phyloP scores from a whole-genome alignment of 495 filamentous ascomycete genomes.

The Aspergillus egyptiacus region DNA sequence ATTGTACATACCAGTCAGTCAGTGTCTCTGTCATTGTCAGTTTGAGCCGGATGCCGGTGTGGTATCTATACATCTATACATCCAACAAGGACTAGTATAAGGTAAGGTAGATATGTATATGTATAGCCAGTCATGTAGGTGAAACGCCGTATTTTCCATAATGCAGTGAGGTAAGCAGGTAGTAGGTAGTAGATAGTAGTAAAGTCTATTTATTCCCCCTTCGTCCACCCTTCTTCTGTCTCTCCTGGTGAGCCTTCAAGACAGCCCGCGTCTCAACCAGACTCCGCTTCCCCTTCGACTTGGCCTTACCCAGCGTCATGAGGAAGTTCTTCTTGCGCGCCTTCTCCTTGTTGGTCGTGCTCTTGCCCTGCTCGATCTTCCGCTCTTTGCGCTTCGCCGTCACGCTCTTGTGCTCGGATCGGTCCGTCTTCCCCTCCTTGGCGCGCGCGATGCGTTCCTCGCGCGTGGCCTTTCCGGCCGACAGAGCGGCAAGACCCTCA shows the following conservation, averaged over 20 bases:
- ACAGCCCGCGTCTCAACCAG: conserved; percentile 72
- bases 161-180: no score
- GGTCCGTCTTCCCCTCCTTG: conserved; percentile 64
- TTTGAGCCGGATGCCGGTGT: no score
- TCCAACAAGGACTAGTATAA: no score
- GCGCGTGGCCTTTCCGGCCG: conserved; percentile 65
- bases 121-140: no score
- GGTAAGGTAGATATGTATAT: no score
- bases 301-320: conserved; percentile 95
- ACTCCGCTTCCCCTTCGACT: conserved; percentile 87
- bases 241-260: conserved; percentile 73
- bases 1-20: no score
- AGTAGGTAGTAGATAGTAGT: background rate
- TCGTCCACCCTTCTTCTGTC: conserved; percentile 77
- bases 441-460: conserved; percentile 77
- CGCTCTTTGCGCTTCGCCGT: conserved; percentile 74
- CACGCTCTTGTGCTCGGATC: conserved; percentile 73
- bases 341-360: conserved; percentile 97
- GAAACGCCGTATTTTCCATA: no score
- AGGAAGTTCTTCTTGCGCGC: conserved; percentile 92
- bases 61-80: no score
- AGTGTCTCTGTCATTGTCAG: no score
- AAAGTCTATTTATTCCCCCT: conserved; percentile 56
- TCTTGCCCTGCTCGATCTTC: conserved; percentile 84
- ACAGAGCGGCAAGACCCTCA: conserved; percentile 62